Base-by-base conservation (phyloP, 306 rosid species). In the Citrullus amarus region DNA sequence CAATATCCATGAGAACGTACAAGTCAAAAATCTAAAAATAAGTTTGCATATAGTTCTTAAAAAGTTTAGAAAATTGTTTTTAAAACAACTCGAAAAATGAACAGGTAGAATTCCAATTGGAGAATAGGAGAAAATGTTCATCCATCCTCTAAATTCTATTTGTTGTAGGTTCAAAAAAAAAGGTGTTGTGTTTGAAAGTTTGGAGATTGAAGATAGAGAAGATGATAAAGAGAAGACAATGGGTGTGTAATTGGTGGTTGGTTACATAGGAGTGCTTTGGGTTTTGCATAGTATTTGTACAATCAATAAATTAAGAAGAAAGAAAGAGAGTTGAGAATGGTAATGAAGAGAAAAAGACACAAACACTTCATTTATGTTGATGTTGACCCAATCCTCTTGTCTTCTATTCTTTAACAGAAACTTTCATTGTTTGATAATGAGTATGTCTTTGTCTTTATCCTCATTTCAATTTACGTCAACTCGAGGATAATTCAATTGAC, bases 321-420 rank as follows among this genome's bases (percentile, higher is more conserved):
- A 32, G 30, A 60, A 22, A 60, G 38, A 11, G 17, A 32, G 39
- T 25, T 3, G 69, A 62, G 69, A 13, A 25, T 61, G 68, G 34
- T 10, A 22, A 59, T 59, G 65, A 60, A 48, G 53, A 48, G 53
- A 48, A 0, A 30, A 30, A 13, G 18, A 6, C 4, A 2, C 39
- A 61, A 25, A 30, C 71, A 65, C 71, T 65, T 41, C 74, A 68
- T 68, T 68, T 41, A 68, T 68, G 54, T 9, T 3, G 51, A 17
- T n/a, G 74, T 68, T 44, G 48, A 66, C 73, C 51, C 30, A 39
- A 66, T 69, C 38, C 39, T 25, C n/a, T 46, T 70, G 56, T 46
- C 57, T 70, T 70, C 76, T 70, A 46, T 70, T 69, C 75, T 44
- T 44, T 38, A 20, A 69, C n/a, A 69, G 9, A 69, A 20, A 69